These are phyloP conservation scores for Calonectria pseudoturangicola DNA, from an alignment of 2,329 filamentous ascomycete species.

Conservation along the genomic window DNA sequence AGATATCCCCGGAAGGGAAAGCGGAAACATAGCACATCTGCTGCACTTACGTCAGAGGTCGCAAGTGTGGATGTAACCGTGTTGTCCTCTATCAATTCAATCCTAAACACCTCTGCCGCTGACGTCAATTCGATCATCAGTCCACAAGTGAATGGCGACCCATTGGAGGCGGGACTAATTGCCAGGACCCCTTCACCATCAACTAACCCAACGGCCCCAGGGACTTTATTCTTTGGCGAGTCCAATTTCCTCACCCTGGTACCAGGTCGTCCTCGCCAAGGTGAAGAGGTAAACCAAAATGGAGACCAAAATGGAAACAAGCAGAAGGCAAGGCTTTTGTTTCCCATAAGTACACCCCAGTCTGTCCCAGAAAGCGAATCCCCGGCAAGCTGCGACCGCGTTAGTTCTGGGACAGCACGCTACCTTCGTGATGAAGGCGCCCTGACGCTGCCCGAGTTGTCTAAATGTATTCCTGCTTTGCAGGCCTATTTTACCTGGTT, in stretches of 20 bases:
- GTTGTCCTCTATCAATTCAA: conserved; percentile 6
- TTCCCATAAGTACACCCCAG: conserved; percentile 56
- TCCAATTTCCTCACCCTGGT: conserved; percentile 63
- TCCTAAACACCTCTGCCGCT: background rate
- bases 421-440: conserved; percentile 67
- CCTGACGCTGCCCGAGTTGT: conserved; percentile 66
- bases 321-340: conserved; percentile 54
- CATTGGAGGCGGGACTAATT: conserved; percentile 28
- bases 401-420: conserved; percentile 68
- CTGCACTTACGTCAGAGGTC: conserved; percentile 5
- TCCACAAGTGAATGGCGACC: conserved; percentile 2
- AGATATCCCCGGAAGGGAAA: conserved; percentile 53
- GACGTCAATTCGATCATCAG: background rate
- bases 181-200: conserved; percentile 46
- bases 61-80: conserved; percentile 6
- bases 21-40: conserved; percentile 38
- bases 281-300: conserved; percentile 24
- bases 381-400: conserved; percentile 57
- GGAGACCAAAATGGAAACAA: conserved; percentile 31
- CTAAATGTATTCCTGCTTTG: conserved; percentile 65
- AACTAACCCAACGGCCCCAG: conserved; percentile 48
- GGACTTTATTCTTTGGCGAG: conserved; percentile 61
- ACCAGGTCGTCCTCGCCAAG: conserved; percentile 46
- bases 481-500: conserved; percentile 74
- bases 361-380: conserved; percentile 43